Evolutionary conservation across 306 rosid genomes (phyloP).

Genomic region (Pterocarpus santalinus): DNA sequence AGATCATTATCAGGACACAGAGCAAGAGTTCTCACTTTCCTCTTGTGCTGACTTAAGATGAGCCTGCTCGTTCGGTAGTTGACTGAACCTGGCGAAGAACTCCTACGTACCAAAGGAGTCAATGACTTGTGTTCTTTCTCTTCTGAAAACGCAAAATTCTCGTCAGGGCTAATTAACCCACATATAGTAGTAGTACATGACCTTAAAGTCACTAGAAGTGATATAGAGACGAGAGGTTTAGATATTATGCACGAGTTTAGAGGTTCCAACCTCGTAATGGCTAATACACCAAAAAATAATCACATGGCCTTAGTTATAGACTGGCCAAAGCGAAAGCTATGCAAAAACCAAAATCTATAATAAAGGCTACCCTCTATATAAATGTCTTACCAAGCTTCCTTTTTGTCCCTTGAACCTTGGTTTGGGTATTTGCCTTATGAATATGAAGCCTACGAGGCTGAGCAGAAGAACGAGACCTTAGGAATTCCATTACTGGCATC

Average conservation of each 20-base stretch:
- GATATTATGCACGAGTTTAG: too few relatives aligned
- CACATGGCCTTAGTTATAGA: not conserved
- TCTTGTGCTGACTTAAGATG: slow-evolving; percentile 73
- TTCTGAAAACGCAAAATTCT: slow-evolving; percentile 54
- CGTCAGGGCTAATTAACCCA: too few relatives aligned
- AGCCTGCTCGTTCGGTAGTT: slow-evolving; percentile 52
- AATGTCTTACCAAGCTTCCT: slow-evolving; percentile 70
- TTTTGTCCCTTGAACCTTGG: slow-evolving; percentile 55
- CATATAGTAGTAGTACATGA: too few relatives aligned
- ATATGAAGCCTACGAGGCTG: too few relatives aligned
- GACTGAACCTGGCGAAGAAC: slow-evolving; percentile 54
- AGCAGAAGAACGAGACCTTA: not conserved
- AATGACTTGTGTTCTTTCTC: slow-evolving; percentile 66
- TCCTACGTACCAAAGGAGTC: slow-evolving; percentile 57
- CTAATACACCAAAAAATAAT: too few relatives aligned
- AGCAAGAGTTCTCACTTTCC: slow-evolving; percentile 68
- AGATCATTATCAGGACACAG: slow-evolving; percentile 77
- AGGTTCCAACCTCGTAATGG: too few relatives aligned
- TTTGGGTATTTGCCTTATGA: too few relatives aligned
- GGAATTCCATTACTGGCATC: slow-evolving; percentile 49
- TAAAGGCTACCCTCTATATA: slow-evolving; percentile 30
- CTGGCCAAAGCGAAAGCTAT: not conserved
- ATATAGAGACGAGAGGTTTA: too few relatives aligned
- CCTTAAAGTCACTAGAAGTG: too few relatives aligned
- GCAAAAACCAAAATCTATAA: not conserved